Evolutionary conservation across 257 asterid genomes (phyloP).

Genomic region (Rhazya stricta): DNA sequence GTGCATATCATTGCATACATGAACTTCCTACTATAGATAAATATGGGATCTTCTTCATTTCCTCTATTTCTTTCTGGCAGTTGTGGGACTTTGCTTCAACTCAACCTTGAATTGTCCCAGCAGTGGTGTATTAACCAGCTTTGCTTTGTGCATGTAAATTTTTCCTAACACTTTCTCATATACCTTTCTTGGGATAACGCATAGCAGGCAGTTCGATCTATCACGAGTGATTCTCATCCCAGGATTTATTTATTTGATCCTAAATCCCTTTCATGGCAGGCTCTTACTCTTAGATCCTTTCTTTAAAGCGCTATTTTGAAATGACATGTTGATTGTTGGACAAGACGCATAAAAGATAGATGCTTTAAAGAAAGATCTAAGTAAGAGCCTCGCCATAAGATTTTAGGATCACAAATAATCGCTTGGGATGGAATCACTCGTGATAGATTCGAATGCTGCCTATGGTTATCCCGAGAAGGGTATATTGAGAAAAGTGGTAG

Average conservation of each 20-base stretch:
- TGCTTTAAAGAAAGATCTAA: no score
- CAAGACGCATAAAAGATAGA: no score
- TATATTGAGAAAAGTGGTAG: no score
- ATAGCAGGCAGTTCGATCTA: background rate
- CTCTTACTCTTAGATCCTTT: no score
- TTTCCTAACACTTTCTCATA: no score
- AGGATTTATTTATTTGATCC: no score
- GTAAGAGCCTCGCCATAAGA: no score
- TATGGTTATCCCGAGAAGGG: background rate
- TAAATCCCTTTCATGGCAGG: no score
- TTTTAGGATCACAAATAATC: no score
- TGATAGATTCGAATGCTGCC: background rate
- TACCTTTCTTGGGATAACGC: background rate
- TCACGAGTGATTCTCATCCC: background rate
- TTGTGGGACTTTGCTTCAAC: background rate
- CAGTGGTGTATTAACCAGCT: background rate
- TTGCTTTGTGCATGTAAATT: background rate
- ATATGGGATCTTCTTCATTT: background rate
- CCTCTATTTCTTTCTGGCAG: background rate
- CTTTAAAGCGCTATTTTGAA: no score
- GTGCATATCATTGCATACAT: slow-evolving; percentile 4
- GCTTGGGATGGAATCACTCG: background rate
- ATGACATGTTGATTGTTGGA: no score
- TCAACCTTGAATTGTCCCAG: background rate
- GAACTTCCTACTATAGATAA: background rate